Percentiles rank a stretch among this genome's conserved stretches.
phyloP scores from a whole-genome alignment of 1,139 yeast genomes.

The Pichia sp. region DNA sequence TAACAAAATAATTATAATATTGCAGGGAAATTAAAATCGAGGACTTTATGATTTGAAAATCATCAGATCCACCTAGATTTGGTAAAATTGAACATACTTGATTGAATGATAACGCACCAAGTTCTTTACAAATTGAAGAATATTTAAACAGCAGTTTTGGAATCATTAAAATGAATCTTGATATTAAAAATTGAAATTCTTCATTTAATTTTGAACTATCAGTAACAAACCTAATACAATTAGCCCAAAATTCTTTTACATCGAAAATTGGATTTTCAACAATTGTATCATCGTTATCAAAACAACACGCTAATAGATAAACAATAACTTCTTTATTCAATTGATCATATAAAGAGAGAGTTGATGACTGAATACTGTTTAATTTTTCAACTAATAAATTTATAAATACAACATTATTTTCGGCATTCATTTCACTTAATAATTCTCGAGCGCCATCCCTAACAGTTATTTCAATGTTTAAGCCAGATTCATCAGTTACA shows the following conservation, averaged over 20 bases:
- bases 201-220: slow-evolving; percentile 8
- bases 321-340: slow-evolving; percentile 35
- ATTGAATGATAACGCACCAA: slow-evolving; percentile 37
- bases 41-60: slow-evolving; percentile 33
- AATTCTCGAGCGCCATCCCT: slow-evolving; percentile 52
- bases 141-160: slow-evolving; percentile 57
- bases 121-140: slow-evolving; percentile 31
- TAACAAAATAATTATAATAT: slow-evolving; percentile 44
- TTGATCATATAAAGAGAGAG: not conserved
- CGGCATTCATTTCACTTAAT: slow-evolving; percentile 38
- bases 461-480: slow-evolving; percentile 41
- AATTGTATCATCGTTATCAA: slow-evolving; percentile 40
- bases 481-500: slow-evolving; percentile 68
- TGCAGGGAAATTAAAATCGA: slow-evolving; percentile 50
- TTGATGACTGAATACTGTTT: not conserved
- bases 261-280: slow-evolving; percentile 23
- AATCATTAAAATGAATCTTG: slow-evolving; percentile 43
- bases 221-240: slow-evolving; percentile 9
- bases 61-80: slow-evolving; percentile 17
- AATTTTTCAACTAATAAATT: slow-evolving; percentile 23
- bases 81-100: slow-evolving; percentile 28
- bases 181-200: slow-evolving; percentile 32
- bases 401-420: slow-evolving; percentile 33
- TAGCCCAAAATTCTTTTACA: slow-evolving; percentile 1
- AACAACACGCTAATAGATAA: slow-evolving; percentile 37